phyloP scores from a whole-genome alignment of 768 basidiomycete species.

The Dentipellis fragilis region DNA sequence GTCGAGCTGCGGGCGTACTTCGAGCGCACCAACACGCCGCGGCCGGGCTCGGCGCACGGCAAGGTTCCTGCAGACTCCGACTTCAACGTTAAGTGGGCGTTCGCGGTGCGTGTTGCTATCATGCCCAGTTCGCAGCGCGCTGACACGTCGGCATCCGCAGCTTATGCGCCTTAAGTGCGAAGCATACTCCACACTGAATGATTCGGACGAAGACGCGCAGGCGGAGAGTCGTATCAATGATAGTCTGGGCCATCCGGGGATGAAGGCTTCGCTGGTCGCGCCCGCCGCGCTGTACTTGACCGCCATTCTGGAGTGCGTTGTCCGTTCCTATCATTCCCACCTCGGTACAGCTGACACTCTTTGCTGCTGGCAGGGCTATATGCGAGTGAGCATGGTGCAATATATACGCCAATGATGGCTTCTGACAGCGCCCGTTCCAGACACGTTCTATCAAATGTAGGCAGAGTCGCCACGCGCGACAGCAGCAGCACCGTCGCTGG shows the following conservation, averaged over 20 bases:
- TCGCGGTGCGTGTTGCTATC: conserved; percentile 43
- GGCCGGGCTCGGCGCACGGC: conserved; percentile 15
- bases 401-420: neutral
- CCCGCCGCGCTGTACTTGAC: conserved; percentile 87
- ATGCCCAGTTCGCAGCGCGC: neutral
- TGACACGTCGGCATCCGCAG: conserved; percentile 26
- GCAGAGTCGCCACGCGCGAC: conserved; percentile 77
- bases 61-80: conserved; percentile 41
- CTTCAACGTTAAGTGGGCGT: conserved; percentile 67
- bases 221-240: conserved; percentile 56
- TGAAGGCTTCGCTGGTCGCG: conserved; percentile 41
- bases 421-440: conserved; percentile 28
- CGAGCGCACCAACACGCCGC: conserved; percentile 50
- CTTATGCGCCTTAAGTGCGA: conserved; percentile 80
- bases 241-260: conserved; percentile 35
- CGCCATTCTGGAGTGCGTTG: conserved; percentile 81
- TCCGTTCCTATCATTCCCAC: conserved; percentile 3
- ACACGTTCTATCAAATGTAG: conserved; percentile 77
- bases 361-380: conserved; percentile 44
- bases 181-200: conserved; percentile 78
- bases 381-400: conserved; percentile 62
- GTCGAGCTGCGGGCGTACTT: conserved; percentile 85
- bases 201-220: conserved; percentile 64
- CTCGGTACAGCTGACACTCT: conserved; percentile 9
- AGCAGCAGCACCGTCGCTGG: conserved; percentile 70